Evolutionary conservation across 495 filamentous ascomycete species (phyloP), one percentile per base, ranked within the genome.

Genomic region (Astrothelium macrocarpum): DNA sequence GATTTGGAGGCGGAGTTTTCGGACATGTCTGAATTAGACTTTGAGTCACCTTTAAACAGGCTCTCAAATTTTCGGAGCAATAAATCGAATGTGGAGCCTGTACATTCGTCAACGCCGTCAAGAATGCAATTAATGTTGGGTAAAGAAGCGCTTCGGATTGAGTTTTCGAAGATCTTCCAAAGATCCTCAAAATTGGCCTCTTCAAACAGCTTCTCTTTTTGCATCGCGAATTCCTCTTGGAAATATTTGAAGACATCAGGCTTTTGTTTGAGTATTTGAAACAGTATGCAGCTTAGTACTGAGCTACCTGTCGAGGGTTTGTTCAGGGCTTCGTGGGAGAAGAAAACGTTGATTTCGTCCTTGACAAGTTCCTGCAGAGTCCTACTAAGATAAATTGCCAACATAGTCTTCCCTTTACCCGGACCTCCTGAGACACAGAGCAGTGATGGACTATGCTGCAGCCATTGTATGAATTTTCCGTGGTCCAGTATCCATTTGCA

Each of bases 401-500:
- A 32, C 18, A 42, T 26, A 10, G 59, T 61, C 59, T 61, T 61
- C 29, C 59, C 59, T 26, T 26, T 32, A 29, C 59, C 59, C 20
- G 12, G 31, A 23, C 59, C 29, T 23, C 43, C 2, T 16, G 20
- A 9, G 20, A 61, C 29, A 20, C 59, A 61, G 26, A 61, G 34
- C 12, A 61, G 59, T 28, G 59, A 42, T n/a, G 34, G 59, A 11
- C 43, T 43, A 28, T 61, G 18, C 18, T 42, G 20, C 42, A 11
- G 14, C 59, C 32, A 61, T 43, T 32, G 12, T 28, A 26, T 32
- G 59, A 61, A 61, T n/a, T 26, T 28, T 11, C 20, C 59, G 26
- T 61, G 20, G 14, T 61, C 29, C 1, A 61, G 59, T 16, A 61
- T 20, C 59, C 59, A 61, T 23, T 42, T 32, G 59, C 59, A 61